phyloP scores from a whole-genome alignment of 129 eudicot genomes.

The sunflower (Helianthus annuus) region HanXRQr2.0-SUNRISE NC_035433.2:141947101-141947600 shows the following conservation, averaged over 20 bases:
- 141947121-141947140: too few relatives aligned
- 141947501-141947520: too few relatives aligned
- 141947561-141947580: too few relatives aligned
- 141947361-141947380: neutral
- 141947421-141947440: neutral
- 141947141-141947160: too few relatives aligned
- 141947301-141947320: neutral
- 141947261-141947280: neutral
- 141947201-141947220: too few relatives aligned
- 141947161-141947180: too few relatives aligned
- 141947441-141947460: neutral
- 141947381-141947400: neutral
- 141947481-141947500: too few relatives aligned
- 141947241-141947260: neutral
- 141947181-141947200: too few relatives aligned
- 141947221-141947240: neutral
- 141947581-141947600: too few relatives aligned
- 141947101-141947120: too few relatives aligned
- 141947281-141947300: neutral
- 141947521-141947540: too few relatives aligned
- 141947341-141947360: conserved; percentile 19
- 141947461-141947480: conserved; percentile 1
- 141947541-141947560: too few relatives aligned
- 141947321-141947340: neutral
- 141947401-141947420: neutral